Evolutionary conservation across 192 early-diverging fungal genomes (phyloP), one percentile per base, ranked within the genome.

Genomic region (Geosiphon pyriformis): DNA sequence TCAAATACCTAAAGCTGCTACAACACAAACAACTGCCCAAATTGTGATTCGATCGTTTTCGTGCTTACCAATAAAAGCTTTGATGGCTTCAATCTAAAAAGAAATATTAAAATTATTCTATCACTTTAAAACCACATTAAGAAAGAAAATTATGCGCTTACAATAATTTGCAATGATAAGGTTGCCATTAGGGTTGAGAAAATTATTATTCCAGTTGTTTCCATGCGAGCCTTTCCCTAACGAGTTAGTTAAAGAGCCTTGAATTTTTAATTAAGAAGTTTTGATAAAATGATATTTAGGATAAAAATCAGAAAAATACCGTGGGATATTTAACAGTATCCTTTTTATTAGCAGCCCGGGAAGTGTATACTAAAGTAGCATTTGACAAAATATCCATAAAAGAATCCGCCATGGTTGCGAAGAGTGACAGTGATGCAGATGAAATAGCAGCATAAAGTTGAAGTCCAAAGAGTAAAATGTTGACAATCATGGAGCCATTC

Each of bases 381-480:
- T 82, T 84, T 25, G 84, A 87, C 52, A 92, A 69, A 35, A 90
- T 72, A 67, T 92, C 90, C 90, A 92, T 92, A 59, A 86, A 86
- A 6, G 90, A 82, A 72, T 90, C 90, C 31, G 85, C 82, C 88
- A 89, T 90, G 0, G 88, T 89, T 1, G 88, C 89, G 70, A 92
- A 90, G 33, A 92, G 72, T 23, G 88, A 84, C 42, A 92, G 71
- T 2, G 90, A 90, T 22, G 81, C 82, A 8, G 90, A 87, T 0
- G 82, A 82, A 29, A 89, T 77, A n/a, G 90, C 88, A 2, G 88
- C 90, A 61, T 84, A 83, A 29, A 90, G 60, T 68, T 90, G 88
- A 15, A 87, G 76, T 2, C 78, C 31, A 27, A 89, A 90, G 46
- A 92, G 71, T 12, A 87, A 37, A 31, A 90, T 76, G 26, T 92